Base-by-base conservation (phyloP, 768 basidiomycete genomes). In the Panus rudis region DNA sequence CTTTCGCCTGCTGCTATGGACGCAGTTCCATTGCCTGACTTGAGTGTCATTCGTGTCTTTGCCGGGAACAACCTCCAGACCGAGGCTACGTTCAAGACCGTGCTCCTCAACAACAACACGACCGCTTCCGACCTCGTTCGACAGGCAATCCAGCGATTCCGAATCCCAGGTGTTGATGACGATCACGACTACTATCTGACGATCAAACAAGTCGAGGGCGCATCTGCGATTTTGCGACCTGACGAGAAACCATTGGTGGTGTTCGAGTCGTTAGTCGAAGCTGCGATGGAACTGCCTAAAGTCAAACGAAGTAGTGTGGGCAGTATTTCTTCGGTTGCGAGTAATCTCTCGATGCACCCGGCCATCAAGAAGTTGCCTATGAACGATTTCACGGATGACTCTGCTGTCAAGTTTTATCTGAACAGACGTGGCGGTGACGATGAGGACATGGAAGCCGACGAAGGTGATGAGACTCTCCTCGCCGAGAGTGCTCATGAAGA, bases 361-460 rank as follows among this genome's bases (percentile, higher is more conserved):
- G 93, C 96, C 13, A 99, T 98, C 63, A 83, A 79, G 57, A 89
- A 87, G 59, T 68, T 98, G 30, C 80, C 87, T 34, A 94, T 96
- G 91, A 96, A 93, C 54, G 96, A 98, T 59, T 98, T 93, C 58
- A 88, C 88, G 32, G 96, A 99, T 52, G 96, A 98, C 58, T 92
- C 92, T 3, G 82, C 85, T 0, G 93, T 98, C 65, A 98, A 97
- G 63, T 86, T 98, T 63, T 99, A 96, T 64, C 63, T 98, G 50
- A 92, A 97, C 60, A 71, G 88, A 42, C 68, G 74, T 21, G 64
- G 71, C 6, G 58, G 60, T 13, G 63, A 48, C 1, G 35, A 34
- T 2, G 72, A 73, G 33, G 73, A 73, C 40, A 71, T 64, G 39
- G 64, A 67, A 0, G 62, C 46, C 2, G 52, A 34, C 8, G 63